A percentile compares a stretch with the other conserved stretches of the same genome.
Conservation (phyloP, 768 basidiomycete species). For the Steccherinum ochraceum region DNA sequence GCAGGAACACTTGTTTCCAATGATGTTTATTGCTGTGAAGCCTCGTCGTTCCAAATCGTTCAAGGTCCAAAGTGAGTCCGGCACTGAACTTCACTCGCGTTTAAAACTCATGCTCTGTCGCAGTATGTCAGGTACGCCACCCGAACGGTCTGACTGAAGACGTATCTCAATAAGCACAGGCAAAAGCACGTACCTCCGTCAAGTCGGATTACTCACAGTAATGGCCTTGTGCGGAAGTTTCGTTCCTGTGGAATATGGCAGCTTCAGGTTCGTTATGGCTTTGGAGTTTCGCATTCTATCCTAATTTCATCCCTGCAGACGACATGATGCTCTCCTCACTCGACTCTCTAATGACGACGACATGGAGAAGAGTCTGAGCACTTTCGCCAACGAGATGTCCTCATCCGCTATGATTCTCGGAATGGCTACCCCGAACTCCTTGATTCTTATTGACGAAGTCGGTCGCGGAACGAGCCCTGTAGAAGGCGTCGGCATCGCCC, state of each 20-base stretch:
- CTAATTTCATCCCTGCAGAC: conserved; percentile 29
- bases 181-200: conserved; percentile 90
- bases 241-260: conserved; percentile 91
- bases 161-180: conserved; percentile 38
- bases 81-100: not conserved
- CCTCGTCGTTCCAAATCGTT: conserved; percentile 84
- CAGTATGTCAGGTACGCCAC: conserved; percentile 61
- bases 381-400: conserved; percentile 94
- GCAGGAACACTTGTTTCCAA: conserved; percentile 76
- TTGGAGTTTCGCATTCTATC: not conserved
- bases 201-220: conserved; percentile 74
- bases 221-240: conserved; percentile 91
- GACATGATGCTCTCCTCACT: conserved; percentile 79
- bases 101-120: not conserved
- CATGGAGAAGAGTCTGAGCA: conserved; percentile 83
- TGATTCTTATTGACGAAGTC: conserved; percentile 90
- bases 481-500: conserved; percentile 77
- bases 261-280: conserved; percentile 54
- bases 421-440: conserved; percentile 57
- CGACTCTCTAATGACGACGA: conserved; percentile 94
- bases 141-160: too few species aligned
- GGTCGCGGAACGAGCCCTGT: conserved; percentile 86
- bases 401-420: conserved; percentile 88
- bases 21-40: conserved; percentile 83
- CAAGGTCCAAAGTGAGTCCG: conserved; percentile 80